Base-by-base conservation (phyloP, 208 protist genomes). In the Trypanosoma platydactyli region DNA sequence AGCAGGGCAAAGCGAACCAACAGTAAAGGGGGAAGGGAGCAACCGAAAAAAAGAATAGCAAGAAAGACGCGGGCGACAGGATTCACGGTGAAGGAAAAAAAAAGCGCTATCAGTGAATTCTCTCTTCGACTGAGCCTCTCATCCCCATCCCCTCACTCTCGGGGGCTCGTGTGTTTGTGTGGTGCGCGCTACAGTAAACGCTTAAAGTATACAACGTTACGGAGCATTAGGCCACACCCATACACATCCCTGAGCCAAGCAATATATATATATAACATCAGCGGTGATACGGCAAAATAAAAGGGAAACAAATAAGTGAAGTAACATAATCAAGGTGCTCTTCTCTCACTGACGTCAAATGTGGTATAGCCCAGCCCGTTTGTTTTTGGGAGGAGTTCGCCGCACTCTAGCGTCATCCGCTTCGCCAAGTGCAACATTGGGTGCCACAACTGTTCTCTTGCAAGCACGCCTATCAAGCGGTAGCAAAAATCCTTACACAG, bases 401-500 rank as follows among this genome's bases (percentile, higher is more conserved):
- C 68, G 30, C 55, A 68, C 29, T 25, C 57, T 57, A 46, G 45
- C 53, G 61, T 54, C 56, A 24, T 68, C 62, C 30, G 27, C 51
- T 20, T 51, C 49, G 9, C 27, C 76, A 12, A 22, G 55, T 15
- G 41, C 52, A 20, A 33, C 76, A 35, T n/a, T 71, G 13, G 57
- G 53, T 35, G 22, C 50, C 24, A 24, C 59, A 9, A 33, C 59
- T 5, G 44, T 80, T 18, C 33, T 45, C 24, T 48, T 59, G 3
- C 80, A 80, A 40, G 51, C 60, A 1, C 82, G 77, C 27, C 80
- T 76, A 40, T 75, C 80, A 9, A 84, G 80, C 53, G 30, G 15
- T 22, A 77, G 46, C 54, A 88, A 79, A 42, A 91, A 97, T 63
- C 94, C 87, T 7, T 98, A 98, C 70, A 83, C 91, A 5, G 83